Evolutionary conservation across 2,329 filamentous ascomycete species (phyloP).

Genomic region (Penicillium sp.): DNA sequence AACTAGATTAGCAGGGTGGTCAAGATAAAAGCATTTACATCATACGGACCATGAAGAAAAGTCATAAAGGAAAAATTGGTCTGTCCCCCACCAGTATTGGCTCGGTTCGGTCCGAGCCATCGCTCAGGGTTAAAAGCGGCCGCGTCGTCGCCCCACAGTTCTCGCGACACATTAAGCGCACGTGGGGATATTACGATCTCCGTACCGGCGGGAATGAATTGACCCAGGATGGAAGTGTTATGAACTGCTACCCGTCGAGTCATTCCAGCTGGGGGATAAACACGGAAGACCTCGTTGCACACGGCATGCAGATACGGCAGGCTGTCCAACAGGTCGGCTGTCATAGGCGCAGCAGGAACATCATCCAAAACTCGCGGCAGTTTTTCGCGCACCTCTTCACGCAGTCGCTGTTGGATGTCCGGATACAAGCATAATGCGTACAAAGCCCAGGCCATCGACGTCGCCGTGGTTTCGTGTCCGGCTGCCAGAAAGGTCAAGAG

Average conservation of each 20-base stretch:
- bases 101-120: slow-evolving; percentile 57
- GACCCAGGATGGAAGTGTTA: slow-evolving; percentile 65
- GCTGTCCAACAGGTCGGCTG: slow-evolving; percentile 61
- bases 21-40: neutral
- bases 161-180: slow-evolving; percentile 67
- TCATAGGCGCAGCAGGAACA: slow-evolving; percentile 58
- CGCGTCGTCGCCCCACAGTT: slow-evolving; percentile 75
- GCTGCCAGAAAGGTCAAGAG: slow-evolving; percentile 86
- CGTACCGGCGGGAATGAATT: slow-evolving; percentile 68
- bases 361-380: slow-evolving; percentile 54
- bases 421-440: slow-evolving; percentile 68
- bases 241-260: slow-evolving; percentile 65
- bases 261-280: slow-evolving; percentile 66
- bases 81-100: slow-evolving; percentile 67
- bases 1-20: neutral
- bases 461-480: slow-evolving; percentile 75
- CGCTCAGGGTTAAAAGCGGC: slow-evolving; percentile 73
- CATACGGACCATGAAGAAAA: slow-evolving; percentile 69
- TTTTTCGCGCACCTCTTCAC: slow-evolving; percentile 64
- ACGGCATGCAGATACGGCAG: slow-evolving; percentile 79
- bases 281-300: slow-evolving; percentile 72
- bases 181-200: slow-evolving; percentile 64
- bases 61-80: slow-evolving; percentile 77
- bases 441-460: slow-evolving; percentile 71
- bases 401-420: slow-evolving; percentile 64